Base-by-base conservation (phyloP, 352 stramenopile species). In the Plasmopara muralis region DNA sequence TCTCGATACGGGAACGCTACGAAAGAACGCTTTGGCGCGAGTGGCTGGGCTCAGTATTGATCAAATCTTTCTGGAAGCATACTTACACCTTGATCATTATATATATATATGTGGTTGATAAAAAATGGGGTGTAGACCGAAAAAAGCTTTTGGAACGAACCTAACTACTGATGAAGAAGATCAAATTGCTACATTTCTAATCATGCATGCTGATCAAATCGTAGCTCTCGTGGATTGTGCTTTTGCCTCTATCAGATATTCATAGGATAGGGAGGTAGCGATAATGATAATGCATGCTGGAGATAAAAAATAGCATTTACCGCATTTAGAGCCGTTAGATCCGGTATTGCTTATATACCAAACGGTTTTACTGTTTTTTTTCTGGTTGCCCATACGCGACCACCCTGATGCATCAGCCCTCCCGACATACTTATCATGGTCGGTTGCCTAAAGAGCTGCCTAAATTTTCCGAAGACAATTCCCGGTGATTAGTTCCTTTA, bases 401-500 rank as follows among this genome's bases (percentile, higher is more conserved):
- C 54, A 16, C 41, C 47, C 55, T 4, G 54, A 61, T 14, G 53
- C n/a, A 53, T 59, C 53, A 12, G 14, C 10, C n/a, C 53, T 59
- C 9, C 5, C 44, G 2, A 53, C 43, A 0, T 35, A 49, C 18
- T 53, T 59, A 25, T 53, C 44, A 43, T 53, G 44, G 39, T 53
- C 53, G 1, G 43, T 47, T 25, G 43, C 43, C 43, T 25, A 47
- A 38, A 47, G 20, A 25, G 43, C 43, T 47, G 43, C 43, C 20
- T 34, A 9, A 34, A 9, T 34, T 9, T 34, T 34, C 5, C 9
- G 9, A 9, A 9, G 30, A 9, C 9, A 25, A 13, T 47, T 25
- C 34, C 35, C 9, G n/a, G 35, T 47, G 43, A 47, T 47, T 25
- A 47, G 9, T 25, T 47, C 35, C 20, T 62, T 62, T 45, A 60